Conservation (phyloP, 139 green algal species). For the Desmodesmus armatus region DNA sequence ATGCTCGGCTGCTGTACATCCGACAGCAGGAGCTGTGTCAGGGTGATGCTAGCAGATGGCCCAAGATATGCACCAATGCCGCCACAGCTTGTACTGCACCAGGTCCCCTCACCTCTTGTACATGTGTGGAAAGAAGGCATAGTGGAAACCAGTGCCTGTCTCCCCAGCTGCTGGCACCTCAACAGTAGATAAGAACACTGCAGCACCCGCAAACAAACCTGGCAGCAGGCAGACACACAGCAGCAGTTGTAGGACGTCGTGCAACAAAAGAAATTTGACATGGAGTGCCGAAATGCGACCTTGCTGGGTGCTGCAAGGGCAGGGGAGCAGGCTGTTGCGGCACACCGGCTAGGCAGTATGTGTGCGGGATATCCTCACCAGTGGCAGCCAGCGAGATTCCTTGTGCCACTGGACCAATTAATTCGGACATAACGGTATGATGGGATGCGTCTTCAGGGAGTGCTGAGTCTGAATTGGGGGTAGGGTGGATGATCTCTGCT, state of each 20-base stretch:
- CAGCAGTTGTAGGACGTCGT: neutral
- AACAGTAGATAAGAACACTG: conserved; percentile 26
- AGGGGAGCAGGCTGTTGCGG: no score
- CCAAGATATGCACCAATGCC: neutral
- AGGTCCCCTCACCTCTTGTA: conserved; percentile 6
- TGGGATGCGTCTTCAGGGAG: no score
- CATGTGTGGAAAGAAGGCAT: conserved; percentile 30
- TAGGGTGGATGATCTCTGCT: no score
- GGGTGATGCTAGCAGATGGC: neutral
- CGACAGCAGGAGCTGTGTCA: neutral
- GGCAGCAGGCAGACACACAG: neutral
- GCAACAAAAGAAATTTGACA: no score
- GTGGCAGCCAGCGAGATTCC: no score
- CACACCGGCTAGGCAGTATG: no score
- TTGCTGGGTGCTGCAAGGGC: no score
- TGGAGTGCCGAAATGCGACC: no score
- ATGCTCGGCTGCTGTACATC: neutral
- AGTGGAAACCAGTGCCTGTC: neutral
- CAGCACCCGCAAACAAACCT: conserved; percentile 36
- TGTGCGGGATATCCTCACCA: no score
- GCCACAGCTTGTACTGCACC: neutral
- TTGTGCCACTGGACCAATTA: no score
- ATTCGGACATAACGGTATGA: no score
- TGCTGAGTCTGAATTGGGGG: no score
- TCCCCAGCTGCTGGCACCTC: conserved; percentile 26